Percentiles rank a stretch among this genome's conserved stretches.
These are phyloP conservation scores for Vitis amurensis DNA, from an alignment of 164 flowering plant species.

Conservation along the genomic window DNA sequence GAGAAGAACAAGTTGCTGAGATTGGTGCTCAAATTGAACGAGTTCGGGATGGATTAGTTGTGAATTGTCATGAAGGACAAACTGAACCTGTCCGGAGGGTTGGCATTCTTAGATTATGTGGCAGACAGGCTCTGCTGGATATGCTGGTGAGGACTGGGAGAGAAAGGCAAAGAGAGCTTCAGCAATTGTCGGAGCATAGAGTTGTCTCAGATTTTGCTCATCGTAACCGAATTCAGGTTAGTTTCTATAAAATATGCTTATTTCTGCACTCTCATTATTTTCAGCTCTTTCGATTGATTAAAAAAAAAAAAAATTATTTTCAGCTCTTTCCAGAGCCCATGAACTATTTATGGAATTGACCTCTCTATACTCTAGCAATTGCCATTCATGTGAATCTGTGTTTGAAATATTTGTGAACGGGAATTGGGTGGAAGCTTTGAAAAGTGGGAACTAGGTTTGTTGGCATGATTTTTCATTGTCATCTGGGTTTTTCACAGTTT, in stretches of 20 bases:
- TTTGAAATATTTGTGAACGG: too few relatives aligned
- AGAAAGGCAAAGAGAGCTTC: conserved; percentile 81
- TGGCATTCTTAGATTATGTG: conserved; percentile 66
- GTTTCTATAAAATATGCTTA: conserved; percentile 1
- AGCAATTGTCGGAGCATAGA: conserved; percentile 55
- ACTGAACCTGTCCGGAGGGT: conserved; percentile 46
- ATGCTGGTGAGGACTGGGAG: conserved; percentile 68
- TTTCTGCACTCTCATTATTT: not conserved
- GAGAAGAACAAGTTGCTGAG: conserved; percentile 53
- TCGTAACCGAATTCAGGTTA: conserved; percentile 96
- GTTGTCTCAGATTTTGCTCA: conserved; percentile 84
- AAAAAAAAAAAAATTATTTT: too few relatives aligned
- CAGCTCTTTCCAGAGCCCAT: too few relatives aligned
- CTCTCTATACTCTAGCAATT: too few relatives aligned
- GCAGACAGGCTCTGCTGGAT: conserved; percentile 87
- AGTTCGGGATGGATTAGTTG: conserved; percentile 55
- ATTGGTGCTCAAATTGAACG: conserved; percentile 45
- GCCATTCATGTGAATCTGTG: too few relatives aligned
- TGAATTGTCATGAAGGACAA: conserved; percentile 46
- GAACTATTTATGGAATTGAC: too few relatives aligned
- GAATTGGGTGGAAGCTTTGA: too few relatives aligned
- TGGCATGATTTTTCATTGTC: too few relatives aligned
- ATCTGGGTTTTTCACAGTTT: too few relatives aligned
- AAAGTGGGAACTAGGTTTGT: too few relatives aligned
- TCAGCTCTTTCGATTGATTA: too few relatives aligned